Percentiles rank a stretch among this genome's conserved stretches.
Conservation (phyloP, 2,329 filamentous ascomycete species). For the Myriosclerotinia curreyana region DNA sequence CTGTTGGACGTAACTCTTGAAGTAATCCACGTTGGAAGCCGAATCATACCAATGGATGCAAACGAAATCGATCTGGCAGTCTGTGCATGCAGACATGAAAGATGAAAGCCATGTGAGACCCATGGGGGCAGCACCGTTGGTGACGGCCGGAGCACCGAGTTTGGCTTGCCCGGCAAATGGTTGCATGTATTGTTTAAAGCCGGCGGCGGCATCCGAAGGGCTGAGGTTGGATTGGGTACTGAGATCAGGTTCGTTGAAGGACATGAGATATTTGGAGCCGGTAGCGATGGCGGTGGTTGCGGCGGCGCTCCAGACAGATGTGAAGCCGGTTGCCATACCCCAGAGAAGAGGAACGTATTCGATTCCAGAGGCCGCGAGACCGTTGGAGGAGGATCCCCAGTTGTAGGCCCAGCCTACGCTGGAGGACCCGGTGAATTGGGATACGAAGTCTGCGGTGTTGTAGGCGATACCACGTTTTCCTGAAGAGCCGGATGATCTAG, state of each 20-base stretch:
- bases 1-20: constrained; percentile 44
- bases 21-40: constrained; percentile 41
- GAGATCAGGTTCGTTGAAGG: constrained; percentile 72
- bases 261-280: constrained; percentile 57
- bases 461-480: constrained; percentile 64
- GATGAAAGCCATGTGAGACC: constrained; percentile 46
- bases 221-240: constrained; percentile 52
- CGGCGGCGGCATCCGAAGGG: constrained; percentile 40
- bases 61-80: constrained; percentile 46
- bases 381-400: constrained; percentile 53
- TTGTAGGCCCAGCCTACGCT: constrained; percentile 64
- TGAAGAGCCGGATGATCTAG: constrained; percentile 16
- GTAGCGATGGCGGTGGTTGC: constrained; percentile 51
- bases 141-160: constrained; percentile 48
- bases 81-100: constrained; percentile 45
- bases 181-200: constrained; percentile 45
- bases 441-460: constrained; percentile 55
- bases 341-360: constrained; percentile 68
- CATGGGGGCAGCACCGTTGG: constrained; percentile 44
- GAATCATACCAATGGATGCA: constrained; percentile 48
- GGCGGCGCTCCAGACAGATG: constrained; percentile 49
- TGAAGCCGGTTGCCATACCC: constrained; percentile 46
- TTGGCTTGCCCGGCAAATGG: constrained; percentile 45
- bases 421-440: constrained; percentile 46
- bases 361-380: constrained; percentile 44